Base-by-base conservation (phyloP, 805 yeast genomes). In the Yarrowia divulgata region DNA sequence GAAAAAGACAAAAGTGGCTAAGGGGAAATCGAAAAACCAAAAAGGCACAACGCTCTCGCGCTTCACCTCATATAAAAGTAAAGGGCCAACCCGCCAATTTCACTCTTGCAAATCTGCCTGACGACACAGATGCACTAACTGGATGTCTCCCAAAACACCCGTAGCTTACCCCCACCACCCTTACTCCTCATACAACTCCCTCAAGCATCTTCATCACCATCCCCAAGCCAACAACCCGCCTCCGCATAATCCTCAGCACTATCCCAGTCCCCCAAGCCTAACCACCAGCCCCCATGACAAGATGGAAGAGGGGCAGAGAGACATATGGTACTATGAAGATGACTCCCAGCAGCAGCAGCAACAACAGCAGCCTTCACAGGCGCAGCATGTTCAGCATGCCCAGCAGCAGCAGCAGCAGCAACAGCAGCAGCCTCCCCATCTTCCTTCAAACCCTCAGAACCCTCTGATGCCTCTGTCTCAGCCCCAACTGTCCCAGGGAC, bases 301-400 rank as follows among this genome's bases (percentile, higher is more conserved):
- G 63, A 57, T 57, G 63, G 63, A 57, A 57, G 63, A 57, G 63
- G 63, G 63, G 63, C 63, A 57, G 63, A 57, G 63, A 57, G 63
- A 57, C 63, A 57, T 57, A 57, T 57, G 63, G 63, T 57, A 57
- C 48, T 57, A 57, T 57, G 63, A 57, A 57, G 63, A 57, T 29
- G 63, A 57, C 48, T 40, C 63, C 63, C 39, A 29, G 39, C 63
- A 40, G 46, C 62, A 19, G 14, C 46, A 23, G 35, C 60, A 37
- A 40, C 62, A 13, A 23, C 29, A 23, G 16, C 63, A 5, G 23
- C 8, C 13, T 8, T 42, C 42, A 10, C 45, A 37, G 34, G 12
- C 3, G 8, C 45, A 23, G 29, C 29, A 23, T 23, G 29, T 23
- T 23, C 29, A 37, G 13, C 63, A 23, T 12, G 37, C 37, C 23